Percentiles rank a stretch among this genome's conserved stretches.
phyloP scores from a whole-genome alignment of 2,329 filamentous ascomycete genomes.

The Pseudogymnoascus sp. region DNA sequence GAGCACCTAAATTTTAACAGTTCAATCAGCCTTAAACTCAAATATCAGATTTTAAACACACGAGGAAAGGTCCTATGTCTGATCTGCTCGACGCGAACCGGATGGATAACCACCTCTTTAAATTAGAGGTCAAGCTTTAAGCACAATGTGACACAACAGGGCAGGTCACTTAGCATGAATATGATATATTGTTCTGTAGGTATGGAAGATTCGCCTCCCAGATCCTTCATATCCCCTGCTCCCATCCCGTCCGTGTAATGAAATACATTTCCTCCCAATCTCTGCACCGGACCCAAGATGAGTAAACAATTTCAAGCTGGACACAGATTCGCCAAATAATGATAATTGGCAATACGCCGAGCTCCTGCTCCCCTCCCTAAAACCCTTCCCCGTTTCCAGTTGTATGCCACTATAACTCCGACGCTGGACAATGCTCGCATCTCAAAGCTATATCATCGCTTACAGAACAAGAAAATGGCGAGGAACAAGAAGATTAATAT shows the following conservation, averaged over 20 bases:
- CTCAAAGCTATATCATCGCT: conserved; percentile 1
- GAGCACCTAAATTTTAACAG: background rate
- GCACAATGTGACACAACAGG: background rate
- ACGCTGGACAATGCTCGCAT: background rate
- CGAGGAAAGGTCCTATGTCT: conserved; percentile 36
- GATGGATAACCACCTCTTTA: conserved; percentile 19
- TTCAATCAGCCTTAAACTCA: background rate
- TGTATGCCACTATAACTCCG: background rate
- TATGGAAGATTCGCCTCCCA: background rate
- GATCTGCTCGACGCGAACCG: conserved; percentile 46
- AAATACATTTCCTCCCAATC: background rate
- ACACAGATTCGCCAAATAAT: background rate
- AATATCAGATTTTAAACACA: background rate
- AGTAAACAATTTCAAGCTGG: background rate
- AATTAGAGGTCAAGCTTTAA: background rate
- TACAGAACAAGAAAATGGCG: background rate
- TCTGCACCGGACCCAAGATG: background rate
- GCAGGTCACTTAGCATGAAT: background rate
- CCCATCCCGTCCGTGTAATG: background rate
- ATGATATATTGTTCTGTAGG: background rate
- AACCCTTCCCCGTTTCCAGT: background rate
- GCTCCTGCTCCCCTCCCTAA: background rate
- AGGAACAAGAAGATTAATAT: background rate
- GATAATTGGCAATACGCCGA: background rate
- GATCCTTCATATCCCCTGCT: background rate